Base-by-base conservation (phyloP, 176 grass and related monocot genomes). In the Urochloa ruziziensis region DNA sequence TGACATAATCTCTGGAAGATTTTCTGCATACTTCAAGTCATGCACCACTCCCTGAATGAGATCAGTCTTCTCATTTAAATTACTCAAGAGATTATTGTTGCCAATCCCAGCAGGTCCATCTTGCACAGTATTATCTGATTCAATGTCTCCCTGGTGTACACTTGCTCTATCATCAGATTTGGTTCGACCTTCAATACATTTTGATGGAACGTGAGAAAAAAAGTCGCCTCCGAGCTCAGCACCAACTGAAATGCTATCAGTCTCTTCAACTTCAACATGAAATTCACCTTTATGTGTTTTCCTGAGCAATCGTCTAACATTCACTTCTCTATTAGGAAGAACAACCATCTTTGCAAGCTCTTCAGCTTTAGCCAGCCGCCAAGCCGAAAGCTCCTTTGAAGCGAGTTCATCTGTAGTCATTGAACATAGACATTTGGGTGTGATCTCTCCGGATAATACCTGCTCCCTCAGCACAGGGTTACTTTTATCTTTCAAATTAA, bases 221-320 rank as follows among this genome's bases (percentile, higher is more conserved):
- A 72, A 79, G 79, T 76, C 57, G 21, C 77, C 66, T 62, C 87
- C 70, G 39, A 94, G 80, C 64, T 86, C 92, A 83, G 74, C 86
- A 39, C 82, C 86, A n/a, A 76, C 44, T 0, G 73, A 85, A 6
- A 92, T 81, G 39, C 60, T 53, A 77, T 94, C 88, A 42, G 56
- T 81, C 64, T 94, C 90, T 48, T 94, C 95, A 58, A 94, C 63
- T 73, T 94, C 89, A 84, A 97, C 84, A 83, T 78, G 82, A 91
- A 93, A 91, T 80, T 97, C 92, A 47, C 92, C 95, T 80, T 94
- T 94, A 53, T 97, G 95, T 11, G 95, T 91, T 84, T 97, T 97
- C 35, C 73, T 97, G 25, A 93, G 92, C 52, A 94, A 73, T 29
- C 85, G 84, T 56, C 86, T 87, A 67, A 86, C 15, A 12, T 91